phyloP scores from a whole-genome alignment of 2,329 filamentous ascomycete genomes.

The Colletotrichum shisoi region DNA sequence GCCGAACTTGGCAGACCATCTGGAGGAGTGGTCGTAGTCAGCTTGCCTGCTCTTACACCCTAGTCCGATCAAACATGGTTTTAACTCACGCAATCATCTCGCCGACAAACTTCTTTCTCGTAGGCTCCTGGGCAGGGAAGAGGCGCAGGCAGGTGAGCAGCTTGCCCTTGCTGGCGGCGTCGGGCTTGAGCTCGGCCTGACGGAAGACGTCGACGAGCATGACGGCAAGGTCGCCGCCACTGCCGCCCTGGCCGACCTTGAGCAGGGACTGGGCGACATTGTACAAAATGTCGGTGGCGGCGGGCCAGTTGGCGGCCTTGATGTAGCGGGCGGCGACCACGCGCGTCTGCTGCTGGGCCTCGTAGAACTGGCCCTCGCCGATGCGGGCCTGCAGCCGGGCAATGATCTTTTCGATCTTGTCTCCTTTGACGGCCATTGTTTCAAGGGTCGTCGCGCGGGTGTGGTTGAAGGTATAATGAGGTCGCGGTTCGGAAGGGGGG shows the following conservation, averaged over 20 bases:
- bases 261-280: constrained; percentile 85
- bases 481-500: background rate
- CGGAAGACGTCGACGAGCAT: constrained; percentile 90
- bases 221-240: constrained; percentile 87
- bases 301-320: constrained; percentile 83
- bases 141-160: constrained; percentile 80
- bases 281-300: constrained; percentile 86
- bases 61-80: background rate
- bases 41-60: background rate
- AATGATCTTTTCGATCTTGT: constrained; percentile 66
- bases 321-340: constrained; percentile 94
- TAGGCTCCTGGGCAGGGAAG: constrained; percentile 85
- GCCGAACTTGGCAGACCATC: constrained; percentile 86
- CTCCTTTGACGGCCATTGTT: constrained; percentile 41
- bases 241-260: constrained; percentile 90
- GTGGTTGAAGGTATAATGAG: background rate
- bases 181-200: constrained; percentile 81
- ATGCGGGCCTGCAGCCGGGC: constrained; percentile 82
- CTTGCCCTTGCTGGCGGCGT: constrained; percentile 76
- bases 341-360: constrained; percentile 97
- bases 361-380: constrained; percentile 90
- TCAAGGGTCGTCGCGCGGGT: background rate
- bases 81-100: constrained; percentile 76
- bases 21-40: constrained; percentile 43
- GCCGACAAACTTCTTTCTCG: constrained; percentile 87